Conservation (phyloP, 345 rosid genomes). For the Dimocarpus longan region DNA sequence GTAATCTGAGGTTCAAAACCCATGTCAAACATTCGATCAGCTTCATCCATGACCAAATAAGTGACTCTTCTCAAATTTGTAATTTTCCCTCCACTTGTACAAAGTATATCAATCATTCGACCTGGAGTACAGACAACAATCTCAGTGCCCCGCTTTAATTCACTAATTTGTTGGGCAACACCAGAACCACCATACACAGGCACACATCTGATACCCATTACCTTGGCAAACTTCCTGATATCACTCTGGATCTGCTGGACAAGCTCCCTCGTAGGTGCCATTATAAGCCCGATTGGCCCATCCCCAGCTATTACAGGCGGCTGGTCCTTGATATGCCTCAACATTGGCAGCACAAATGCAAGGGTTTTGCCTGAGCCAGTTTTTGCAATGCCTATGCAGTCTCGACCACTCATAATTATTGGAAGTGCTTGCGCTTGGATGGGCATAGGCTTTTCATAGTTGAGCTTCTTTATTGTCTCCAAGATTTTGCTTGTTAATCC, state of each 20-base stretch:
- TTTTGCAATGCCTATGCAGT: conserved; percentile 96
- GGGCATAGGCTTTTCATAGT: conserved; percentile 91
- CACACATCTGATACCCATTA: conserved; percentile 75
- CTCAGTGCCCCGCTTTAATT: conserved; percentile 90
- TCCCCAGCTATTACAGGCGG: conserved; percentile 94
- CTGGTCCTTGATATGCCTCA: conserved; percentile 98
- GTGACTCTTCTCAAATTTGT: conserved; percentile 87
- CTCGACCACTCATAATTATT: conserved; percentile 93
- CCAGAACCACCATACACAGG: conserved; percentile 99
- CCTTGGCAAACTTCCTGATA: conserved; percentile 78
- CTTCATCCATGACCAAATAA: conserved; percentile 94
- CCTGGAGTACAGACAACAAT: conserved; percentile 99
- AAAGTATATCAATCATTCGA: conserved; percentile 94
- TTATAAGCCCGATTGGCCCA: conserved; percentile 92
- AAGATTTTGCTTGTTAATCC: conserved; percentile 81
- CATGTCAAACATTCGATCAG: conserved; percentile 99
- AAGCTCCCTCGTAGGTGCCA: conserved; percentile 99
- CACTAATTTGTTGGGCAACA: conserved; percentile 98
- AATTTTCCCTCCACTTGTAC: conserved; percentile 93
- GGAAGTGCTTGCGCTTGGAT: conserved; percentile 98
- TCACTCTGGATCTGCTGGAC: conserved; percentile 97
- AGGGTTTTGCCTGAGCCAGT: conserved; percentile 98
- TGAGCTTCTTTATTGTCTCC: conserved; percentile 87
- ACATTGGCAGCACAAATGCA: conserved; percentile 96
- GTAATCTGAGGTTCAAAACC: conserved; percentile 97